These are phyloP conservation scores for Melampsora larici-populina DNA, from an alignment of 1,284 basidiomycete species.

Conservation along the genomic window DNA sequence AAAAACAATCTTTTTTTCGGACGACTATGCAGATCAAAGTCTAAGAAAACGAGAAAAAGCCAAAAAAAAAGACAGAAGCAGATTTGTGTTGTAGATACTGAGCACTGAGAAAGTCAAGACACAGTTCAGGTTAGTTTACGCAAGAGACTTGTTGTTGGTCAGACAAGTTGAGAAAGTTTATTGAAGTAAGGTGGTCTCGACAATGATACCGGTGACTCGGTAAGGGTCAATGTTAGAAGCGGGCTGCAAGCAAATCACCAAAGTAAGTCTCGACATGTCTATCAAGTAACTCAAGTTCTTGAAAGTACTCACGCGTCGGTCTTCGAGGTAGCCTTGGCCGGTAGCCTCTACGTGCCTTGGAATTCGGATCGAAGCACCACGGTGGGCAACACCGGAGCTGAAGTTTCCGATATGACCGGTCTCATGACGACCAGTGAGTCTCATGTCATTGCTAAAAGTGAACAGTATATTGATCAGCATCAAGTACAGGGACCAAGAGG, in stretches of 20 bases:
- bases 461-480: neutral
- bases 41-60: too few relatives aligned
- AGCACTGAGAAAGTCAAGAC: too few relatives aligned
- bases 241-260: constrained; percentile 70
- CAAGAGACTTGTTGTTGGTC: too few relatives aligned
- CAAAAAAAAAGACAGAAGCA: too few relatives aligned
- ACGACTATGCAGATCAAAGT: too few relatives aligned
- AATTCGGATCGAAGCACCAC: constrained; percentile 69
- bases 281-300: neutral
- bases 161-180: neutral
- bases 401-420: constrained; percentile 92
- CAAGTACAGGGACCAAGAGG: neutral
- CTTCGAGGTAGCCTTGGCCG: constrained; percentile 91
- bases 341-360: constrained; percentile 86
- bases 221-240: constrained; percentile 90
- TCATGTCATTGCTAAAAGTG: constrained; percentile 74
- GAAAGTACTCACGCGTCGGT: constrained; percentile 43
- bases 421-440: constrained; percentile 91
- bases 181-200: constrained; percentile 72
- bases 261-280: neutral
- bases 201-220: constrained; percentile 67
- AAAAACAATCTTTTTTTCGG: too few relatives aligned
- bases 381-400: constrained; percentile 93
- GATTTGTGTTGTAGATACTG: too few relatives aligned
- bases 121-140: too few relatives aligned